Evolutionary conservation across 352 stramenopile species (phyloP).

Genomic region (Phytophthora quininea): DNA sequence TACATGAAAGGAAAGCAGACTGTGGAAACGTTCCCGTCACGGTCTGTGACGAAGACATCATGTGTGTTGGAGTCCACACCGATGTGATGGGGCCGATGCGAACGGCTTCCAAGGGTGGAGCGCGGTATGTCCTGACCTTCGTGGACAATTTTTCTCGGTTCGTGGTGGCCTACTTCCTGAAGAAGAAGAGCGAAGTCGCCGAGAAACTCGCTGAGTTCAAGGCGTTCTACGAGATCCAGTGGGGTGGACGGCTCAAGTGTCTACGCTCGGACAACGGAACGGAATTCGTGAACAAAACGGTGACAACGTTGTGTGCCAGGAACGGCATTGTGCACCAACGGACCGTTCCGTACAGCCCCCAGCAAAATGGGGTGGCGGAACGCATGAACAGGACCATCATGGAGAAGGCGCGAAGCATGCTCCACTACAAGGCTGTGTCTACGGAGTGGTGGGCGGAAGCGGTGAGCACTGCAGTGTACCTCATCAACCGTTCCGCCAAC

Average conservation of each 20-base stretch:
- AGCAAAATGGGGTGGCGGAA: conserved; percentile 18
- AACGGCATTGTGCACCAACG: conserved; percentile 10
- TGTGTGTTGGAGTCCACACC: conserved; percentile 8
- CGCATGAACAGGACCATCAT: conserved; percentile 27
- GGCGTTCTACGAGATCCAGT: too few species aligned
- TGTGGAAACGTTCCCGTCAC: conserved; percentile 2
- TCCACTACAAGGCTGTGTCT: conserved; percentile 18
- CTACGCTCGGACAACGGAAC: too few species aligned
- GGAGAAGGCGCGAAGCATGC: conserved; percentile 29
- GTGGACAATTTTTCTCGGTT: not conserved
- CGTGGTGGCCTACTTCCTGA: too few species aligned
- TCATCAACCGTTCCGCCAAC: conserved; percentile 25
- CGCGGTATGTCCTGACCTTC: conserved; percentile 11
- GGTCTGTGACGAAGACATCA: conserved; percentile 5
- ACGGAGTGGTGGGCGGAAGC: conserved; percentile 34
- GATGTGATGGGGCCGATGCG: conserved; percentile 19
- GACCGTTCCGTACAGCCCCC: conserved; percentile 7
- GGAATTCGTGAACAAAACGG: too few species aligned
- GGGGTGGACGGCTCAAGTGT: too few species aligned
- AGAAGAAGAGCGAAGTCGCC: too few species aligned
- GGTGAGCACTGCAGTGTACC: conserved; percentile 28
- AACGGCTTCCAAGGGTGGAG: not conserved
- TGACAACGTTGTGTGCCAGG: too few species aligned
- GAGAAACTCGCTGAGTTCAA: too few species aligned
- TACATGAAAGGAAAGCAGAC: conserved; percentile 23